phyloP scores from a whole-genome alignment of 169 alveolate genomes.

The Cryptosporidium muris region DNA sequence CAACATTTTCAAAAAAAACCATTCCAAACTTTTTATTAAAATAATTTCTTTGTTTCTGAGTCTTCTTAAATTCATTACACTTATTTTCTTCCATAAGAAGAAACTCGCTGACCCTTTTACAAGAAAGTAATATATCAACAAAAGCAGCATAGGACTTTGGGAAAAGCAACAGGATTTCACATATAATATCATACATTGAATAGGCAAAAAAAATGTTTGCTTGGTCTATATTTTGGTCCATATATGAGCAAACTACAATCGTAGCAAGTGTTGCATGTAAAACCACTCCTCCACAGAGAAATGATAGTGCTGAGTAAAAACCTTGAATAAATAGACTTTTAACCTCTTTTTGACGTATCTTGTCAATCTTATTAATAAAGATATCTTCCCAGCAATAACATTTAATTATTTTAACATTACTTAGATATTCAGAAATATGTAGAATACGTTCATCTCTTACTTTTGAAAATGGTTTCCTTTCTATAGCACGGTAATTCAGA shows the following conservation, averaged over 20 bases:
- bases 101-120: slow-evolving; percentile 57
- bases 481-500: slow-evolving; percentile 20
- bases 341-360: slow-evolving; percentile 40
- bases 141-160: slow-evolving; percentile 62
- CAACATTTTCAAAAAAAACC: slow-evolving; percentile 34
- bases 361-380: slow-evolving; percentile 26
- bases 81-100: slow-evolving; percentile 10
- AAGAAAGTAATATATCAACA: slow-evolving; percentile 32
- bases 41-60: not conserved
- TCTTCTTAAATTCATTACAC: not conserved
- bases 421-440: slow-evolving; percentile 63
- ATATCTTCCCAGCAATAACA: slow-evolving; percentile 71
- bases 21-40: slow-evolving; percentile 6
- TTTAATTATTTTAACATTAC: slow-evolving; percentile 54
- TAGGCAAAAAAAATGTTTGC: slow-evolving; percentile 65
- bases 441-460: slow-evolving; percentile 67
- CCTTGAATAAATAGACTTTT: slow-evolving; percentile 25
- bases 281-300: slow-evolving; percentile 42
- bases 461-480: slow-evolving; percentile 41
- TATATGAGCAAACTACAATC: slow-evolving; percentile 3
- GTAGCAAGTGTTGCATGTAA: slow-evolving; percentile 33
- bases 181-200: slow-evolving; percentile 45
- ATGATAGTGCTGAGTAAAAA: slow-evolving; percentile 16
- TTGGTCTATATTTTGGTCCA: slow-evolving; percentile 25
- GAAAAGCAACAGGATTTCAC: slow-evolving; percentile 37